Base-by-base conservation (phyloP, 169 alveolate species). In the Eimeria maxima region DNA sequence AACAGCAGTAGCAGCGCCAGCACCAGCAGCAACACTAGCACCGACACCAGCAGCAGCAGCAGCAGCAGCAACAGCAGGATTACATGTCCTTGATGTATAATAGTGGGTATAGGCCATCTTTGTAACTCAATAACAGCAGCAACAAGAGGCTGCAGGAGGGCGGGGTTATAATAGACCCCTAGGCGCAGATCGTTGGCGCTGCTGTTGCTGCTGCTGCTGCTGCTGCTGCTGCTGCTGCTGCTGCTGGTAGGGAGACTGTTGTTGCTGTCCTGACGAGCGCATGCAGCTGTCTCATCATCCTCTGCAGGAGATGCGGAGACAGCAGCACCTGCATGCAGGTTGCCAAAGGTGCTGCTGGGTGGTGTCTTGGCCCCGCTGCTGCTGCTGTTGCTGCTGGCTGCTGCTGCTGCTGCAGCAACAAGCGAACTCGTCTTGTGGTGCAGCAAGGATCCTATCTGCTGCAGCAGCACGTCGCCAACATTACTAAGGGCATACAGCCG, bases 101-200 rank as follows among this genome's bases (percentile, higher is more conserved):
- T 33, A 57, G 73, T 8, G 29, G 95, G 95, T 22, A 65, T 90
- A 8, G 95, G 95, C 95, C 95, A 90, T 29, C 95, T 69, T 55
- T 90, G 95, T 22, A 80, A 42, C 42, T 90, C 84, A 50, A 90
- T 24, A 6, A 90, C 84, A 16, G 95, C 95, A 29, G 60, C 76
- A 57, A 90, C 88, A 27, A 73, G 53, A n/a, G 89, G 55, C 50
- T 38, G 55, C 50, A 90, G 76, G 7, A 73, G 29, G 8, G 84
- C 76, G 27, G 95, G 29, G 95, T 55, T 67, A 74, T 90, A 74
- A 20, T 74, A 74, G 24, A 74, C 86, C 86, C 86, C 53, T 16
- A 74, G 47, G 53, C 86, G 86, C 86, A 74, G 20, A 22, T 74
- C 86, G 50, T 38, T 74, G 7, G 86, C 86, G 44, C 86, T 74